Base-by-base conservation (phyloP, 2,329 filamentous ascomycete genomes). In the Cercospora sp. region DNA sequence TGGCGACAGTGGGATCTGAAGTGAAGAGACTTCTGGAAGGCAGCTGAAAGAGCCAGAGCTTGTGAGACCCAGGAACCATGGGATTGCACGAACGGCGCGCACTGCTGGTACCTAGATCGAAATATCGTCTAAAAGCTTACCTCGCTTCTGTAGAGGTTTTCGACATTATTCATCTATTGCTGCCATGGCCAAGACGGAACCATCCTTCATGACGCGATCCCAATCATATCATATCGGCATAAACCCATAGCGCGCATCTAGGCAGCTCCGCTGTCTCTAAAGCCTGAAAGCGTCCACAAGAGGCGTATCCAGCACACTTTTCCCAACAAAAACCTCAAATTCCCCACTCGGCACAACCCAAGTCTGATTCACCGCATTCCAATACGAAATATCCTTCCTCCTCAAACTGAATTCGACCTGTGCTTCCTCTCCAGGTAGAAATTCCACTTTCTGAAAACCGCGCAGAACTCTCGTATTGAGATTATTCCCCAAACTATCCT, bases 401-500 rank as follows among this genome's bases (percentile, higher is more conserved):
- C n/a, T n/a, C n/a, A n/a, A n/a, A n/a, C n/a, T n/a, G n/a, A n/a
- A n/a, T n/a, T n/a, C n/a, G n/a, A n/a, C 74, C 26, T 73, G 72
- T 61, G 75, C 73, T 45, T 75, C 76, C 30, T 74, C 74, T 21
- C 75, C 74, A 2, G 78, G 72, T 40, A 70, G 34, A 8, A 80
- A 55, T 10, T 65, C 58, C 3, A 76, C 67, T 67, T 79, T 79
- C 57, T 76, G 69, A 53, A 79, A 80, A 1, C 77, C 78, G 26
- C 78, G 66, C 45, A 80, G 67, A 1, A 73, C 72, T 60, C 74
- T 71, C 18, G 75, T 77, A 32, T 72, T 72, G 2, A 73, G 66
- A 84, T 80, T 69, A 80, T 81, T 28, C 84, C 85, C 76, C 60
- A 73, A 96, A 24, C 58, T 84, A 59, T 78, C 79, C 13, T 69